Evolutionary conservation across 2,329 filamentous ascomycete genomes (phyloP).

Genomic region (Pseudocercospora vitis): DNA sequence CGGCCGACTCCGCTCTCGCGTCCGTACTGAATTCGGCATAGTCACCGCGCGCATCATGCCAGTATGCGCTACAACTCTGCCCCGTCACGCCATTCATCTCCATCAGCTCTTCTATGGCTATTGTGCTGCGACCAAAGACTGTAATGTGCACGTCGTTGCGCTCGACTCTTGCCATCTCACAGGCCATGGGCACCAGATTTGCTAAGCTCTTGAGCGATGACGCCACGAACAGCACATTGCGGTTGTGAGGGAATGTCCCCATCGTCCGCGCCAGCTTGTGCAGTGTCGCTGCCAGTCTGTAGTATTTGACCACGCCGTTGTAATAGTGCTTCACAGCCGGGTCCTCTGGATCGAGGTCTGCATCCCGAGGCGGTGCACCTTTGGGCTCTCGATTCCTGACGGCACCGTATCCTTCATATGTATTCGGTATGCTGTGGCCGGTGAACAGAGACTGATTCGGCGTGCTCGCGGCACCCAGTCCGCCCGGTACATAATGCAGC

Average conservation of each 20-base stretch:
- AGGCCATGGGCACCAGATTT: conserved; percentile 75
- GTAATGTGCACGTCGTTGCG: conserved; percentile 79
- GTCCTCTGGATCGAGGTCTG: conserved; percentile 16
- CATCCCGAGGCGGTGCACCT: conserved; percentile 27
- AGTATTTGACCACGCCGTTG: conserved; percentile 69
- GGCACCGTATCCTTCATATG: conserved; percentile 15
- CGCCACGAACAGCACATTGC: conserved; percentile 76
- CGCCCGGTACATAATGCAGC: conserved; percentile 11
- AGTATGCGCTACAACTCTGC: conserved; percentile 60
- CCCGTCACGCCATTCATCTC: conserved; percentile 76
- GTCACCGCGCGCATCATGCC: conserved; percentile 76
- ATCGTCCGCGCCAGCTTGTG: conserved; percentile 57
- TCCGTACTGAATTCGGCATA: conserved; percentile 68
- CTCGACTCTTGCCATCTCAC: conserved; percentile 72
- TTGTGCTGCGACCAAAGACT: conserved; percentile 70
- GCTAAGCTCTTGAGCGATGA: conserved; percentile 72
- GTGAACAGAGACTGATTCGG: conserved; percentile 3
- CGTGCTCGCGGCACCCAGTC: background rate
- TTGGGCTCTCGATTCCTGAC: conserved; percentile 26
- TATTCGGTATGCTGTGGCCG: conserved; percentile 5
- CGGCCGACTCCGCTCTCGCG: conserved; percentile 64
- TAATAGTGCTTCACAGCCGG: conserved; percentile 52
- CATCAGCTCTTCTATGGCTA: conserved; percentile 68
- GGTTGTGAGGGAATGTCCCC: conserved; percentile 56
- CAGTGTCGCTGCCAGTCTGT: conserved; percentile 63